Conservation (phyloP, 2,329 filamentous ascomycete species). For the Hortaea sp. region DNA sequence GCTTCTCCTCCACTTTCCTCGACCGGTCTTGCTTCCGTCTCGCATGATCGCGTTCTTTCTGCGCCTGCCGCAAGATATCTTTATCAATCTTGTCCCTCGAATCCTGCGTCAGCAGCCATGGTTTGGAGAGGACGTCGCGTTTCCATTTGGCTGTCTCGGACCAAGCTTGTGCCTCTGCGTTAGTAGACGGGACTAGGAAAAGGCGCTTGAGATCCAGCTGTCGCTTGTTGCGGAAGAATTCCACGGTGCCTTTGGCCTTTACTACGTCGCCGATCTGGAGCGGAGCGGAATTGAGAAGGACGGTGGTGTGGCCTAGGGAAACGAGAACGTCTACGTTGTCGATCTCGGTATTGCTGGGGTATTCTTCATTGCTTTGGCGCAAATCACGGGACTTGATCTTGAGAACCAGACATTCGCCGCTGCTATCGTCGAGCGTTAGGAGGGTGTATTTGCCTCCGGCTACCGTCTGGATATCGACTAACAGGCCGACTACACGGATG, state of each 20-base stretch:
- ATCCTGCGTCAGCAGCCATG: conserved; percentile 41
- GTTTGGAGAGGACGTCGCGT: conserved; percentile 38
- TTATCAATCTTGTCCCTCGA: conserved; percentile 36
- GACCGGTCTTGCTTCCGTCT: conserved; percentile 23
- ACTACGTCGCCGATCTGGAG: conserved; percentile 41
- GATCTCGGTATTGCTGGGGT: conserved; percentile 26
- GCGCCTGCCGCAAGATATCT: conserved; percentile 25
- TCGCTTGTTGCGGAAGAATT: conserved; percentile 38
- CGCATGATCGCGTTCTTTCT: conserved; percentile 25
- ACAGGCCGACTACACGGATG: conserved; percentile 34
- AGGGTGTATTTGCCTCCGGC: conserved; percentile 33
- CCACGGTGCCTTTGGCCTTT: conserved; percentile 48
- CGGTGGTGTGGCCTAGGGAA: conserved; percentile 32
- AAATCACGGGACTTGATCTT: conserved; percentile 34
- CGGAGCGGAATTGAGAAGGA: conserved; percentile 27
- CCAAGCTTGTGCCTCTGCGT: conserved; percentile 46
- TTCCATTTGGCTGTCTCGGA: conserved; percentile 41
- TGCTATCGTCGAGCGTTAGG: conserved; percentile 52
- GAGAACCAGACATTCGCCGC: conserved; percentile 48
- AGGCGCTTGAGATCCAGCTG: conserved; percentile 48
- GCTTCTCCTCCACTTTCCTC: conserved; percentile 27
- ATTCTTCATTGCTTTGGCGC: conserved; percentile 21
- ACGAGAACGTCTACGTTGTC: conserved; percentile 30
- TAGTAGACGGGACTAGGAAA: conserved; percentile 39
- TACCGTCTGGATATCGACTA: conserved; percentile 32